phyloP scores from a whole-genome alignment of 441 rosid species.

The Brassica hybrid region DNA sequence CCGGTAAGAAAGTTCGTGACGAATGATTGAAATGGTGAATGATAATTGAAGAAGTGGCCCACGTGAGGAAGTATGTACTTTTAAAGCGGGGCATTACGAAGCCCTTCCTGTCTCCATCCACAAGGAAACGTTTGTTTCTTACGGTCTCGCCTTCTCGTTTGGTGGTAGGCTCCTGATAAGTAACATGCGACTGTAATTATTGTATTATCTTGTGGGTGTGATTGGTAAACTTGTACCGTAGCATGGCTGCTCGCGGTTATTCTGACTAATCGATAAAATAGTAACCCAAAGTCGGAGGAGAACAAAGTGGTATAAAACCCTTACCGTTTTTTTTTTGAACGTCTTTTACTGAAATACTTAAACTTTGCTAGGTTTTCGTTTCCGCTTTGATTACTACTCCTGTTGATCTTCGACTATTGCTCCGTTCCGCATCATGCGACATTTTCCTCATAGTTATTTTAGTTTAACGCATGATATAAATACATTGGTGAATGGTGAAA shows the following conservation, averaged over 20 bases:
- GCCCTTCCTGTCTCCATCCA: constrained; percentile 39
- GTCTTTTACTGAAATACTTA: not conserved
- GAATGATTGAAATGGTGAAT: constrained; percentile 41
- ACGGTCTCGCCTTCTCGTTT: constrained; percentile 13
- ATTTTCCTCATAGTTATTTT: not conserved
- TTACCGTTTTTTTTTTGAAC: not conserved
- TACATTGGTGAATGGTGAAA: not conserved
- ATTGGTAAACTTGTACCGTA: not conserved
- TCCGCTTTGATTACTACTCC: not conserved
- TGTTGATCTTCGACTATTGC: not conserved
- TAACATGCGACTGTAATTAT: not conserved
- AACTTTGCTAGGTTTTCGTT: not conserved
- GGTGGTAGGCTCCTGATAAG: not conserved
- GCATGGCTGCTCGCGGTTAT: not conserved
- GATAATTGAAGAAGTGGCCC: constrained; percentile 42
- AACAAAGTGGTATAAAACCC: not conserved
- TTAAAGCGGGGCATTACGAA: constrained; percentile 30
- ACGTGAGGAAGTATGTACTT: constrained; percentile 37
- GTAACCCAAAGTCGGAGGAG: not conserved
- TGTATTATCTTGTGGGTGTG: not conserved
- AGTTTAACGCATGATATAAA: not conserved
- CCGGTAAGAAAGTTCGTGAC: constrained; percentile 26
- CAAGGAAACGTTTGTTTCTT: constrained; percentile 32
- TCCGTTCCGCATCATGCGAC: not conserved
- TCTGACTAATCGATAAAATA: not conserved